Evolutionary conservation across 768 basidiomycete genomes (phyloP), one percentile per base, ranked within the genome.

Genomic region (Leccinum imitatum): DNA sequence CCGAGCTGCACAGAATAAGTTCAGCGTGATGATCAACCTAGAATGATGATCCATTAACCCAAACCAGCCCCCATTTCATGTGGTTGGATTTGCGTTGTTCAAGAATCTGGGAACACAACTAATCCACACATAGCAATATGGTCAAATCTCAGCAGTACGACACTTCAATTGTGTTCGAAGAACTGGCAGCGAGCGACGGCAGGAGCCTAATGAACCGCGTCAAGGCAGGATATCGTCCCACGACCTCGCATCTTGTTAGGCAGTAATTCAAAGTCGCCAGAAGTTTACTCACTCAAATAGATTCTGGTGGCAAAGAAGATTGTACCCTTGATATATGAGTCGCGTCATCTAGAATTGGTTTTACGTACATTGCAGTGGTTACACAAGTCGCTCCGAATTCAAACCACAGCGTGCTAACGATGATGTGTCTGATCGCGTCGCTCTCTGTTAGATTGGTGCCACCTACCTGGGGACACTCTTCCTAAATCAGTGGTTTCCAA

Each of bases 211-310:
- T n/a, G n/a, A n/a, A n/a, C n/a, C n/a, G n/a, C n/a, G n/a, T n/a
- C n/a, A n/a, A n/a, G n/a, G n/a, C n/a, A 30, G 56, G 57, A 33
- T 60, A 54, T 35, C 54, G 47, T 35, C 30, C 54, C 58, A 60
- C 39, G 17, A 56, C 57, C 59, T 52, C 21, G n/a, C 31, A 27
- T 3, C 31, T 3, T 30, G 23, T 39, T 27, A 37, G 48, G 23
- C 6, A 11, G 10, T 17, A 33, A 7, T n/a, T 15, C 47, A 25
- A 31, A 56, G 19, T 44, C 14, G 19, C 9, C 19, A 27, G 46
- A 6, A 25, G 44, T 58, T 50, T 56, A 4, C 58, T 60, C 35
- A 54, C 54, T 60, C 37, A 52, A 30, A 54, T 58, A 54, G 33
- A 63, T 56, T 19, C 61, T 57, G 2, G 56, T 41, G 14, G 19